phyloP scores from a whole-genome alignment of 1,139 yeast genomes.

The Sugiyamaella xylanicola region DNA sequence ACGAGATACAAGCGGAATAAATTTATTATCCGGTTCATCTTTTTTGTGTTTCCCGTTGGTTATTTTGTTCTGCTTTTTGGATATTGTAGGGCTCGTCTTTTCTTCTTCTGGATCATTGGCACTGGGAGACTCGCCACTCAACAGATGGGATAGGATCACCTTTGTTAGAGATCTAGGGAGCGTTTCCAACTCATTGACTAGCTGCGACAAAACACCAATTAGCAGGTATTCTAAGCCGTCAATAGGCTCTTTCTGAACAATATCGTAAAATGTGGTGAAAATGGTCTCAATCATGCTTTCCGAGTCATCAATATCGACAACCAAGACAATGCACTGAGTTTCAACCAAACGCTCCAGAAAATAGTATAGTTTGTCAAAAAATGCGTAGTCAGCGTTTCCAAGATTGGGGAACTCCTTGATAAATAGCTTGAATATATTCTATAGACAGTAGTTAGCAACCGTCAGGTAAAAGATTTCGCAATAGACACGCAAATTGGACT shows the following conservation, averaged over 20 bases:
- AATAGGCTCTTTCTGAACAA: slow-evolving; percentile 41
- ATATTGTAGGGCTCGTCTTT: background rate
- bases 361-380: slow-evolving; percentile 66
- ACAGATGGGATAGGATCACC: slow-evolving; percentile 58
- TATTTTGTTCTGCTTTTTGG: background rate
- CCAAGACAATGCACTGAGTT: slow-evolving; percentile 73
- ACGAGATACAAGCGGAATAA: slow-evolving; percentile 47
- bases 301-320: slow-evolving; percentile 73
- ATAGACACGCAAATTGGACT: too few relatives aligned
- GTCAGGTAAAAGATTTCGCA: too few relatives aligned
- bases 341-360: slow-evolving; percentile 72
- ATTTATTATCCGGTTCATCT: slow-evolving; percentile 35
- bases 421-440: slow-evolving; percentile 45
- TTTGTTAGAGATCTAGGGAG: slow-evolving; percentile 68
- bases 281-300: slow-evolving; percentile 55
- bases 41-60: background rate
- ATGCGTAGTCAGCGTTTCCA: slow-evolving; percentile 61
- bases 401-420: slow-evolving; percentile 63
- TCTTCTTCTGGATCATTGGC: slow-evolving; percentile 28
- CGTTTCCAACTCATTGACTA: slow-evolving; percentile 71
- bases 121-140: slow-evolving; percentile 41
- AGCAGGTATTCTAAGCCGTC: slow-evolving; percentile 56
- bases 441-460: slow-evolving; percentile 4
- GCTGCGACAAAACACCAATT: slow-evolving; percentile 70
- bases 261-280: slow-evolving; percentile 65